A percentile compares a stretch with the other conserved stretches of the same genome.
Conservation (phyloP, 108 stramenopile species). For the Schizochytrium sp. region DNA sequence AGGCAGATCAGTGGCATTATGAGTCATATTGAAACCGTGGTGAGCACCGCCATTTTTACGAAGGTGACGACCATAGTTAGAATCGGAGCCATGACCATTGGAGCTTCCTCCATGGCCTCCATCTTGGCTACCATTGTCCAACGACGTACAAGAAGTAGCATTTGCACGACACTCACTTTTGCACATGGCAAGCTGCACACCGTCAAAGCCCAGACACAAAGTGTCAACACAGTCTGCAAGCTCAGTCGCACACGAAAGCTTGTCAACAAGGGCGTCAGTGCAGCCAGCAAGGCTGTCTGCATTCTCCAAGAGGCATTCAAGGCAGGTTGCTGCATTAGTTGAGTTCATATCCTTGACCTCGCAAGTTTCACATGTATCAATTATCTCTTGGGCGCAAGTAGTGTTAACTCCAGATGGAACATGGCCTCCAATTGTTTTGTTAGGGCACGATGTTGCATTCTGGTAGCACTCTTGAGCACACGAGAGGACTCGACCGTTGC, state of each 20-base stretch:
- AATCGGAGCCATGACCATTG: not conserved
- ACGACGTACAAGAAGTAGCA: not conserved
- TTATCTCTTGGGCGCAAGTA: not conserved
- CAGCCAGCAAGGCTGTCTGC: not conserved
- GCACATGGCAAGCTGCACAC: not conserved
- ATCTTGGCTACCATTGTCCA: not conserved
- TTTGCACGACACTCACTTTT: not conserved
- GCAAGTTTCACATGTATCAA: constrained; percentile 5
- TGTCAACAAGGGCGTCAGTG: not conserved
- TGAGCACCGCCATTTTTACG: too few relatives aligned
- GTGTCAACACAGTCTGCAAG: not conserved
- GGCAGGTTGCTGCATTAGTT: not conserved
- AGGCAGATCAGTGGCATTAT: too few relatives aligned
- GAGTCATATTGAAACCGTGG: too few relatives aligned
- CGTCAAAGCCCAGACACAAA: not conserved
- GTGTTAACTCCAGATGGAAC: not conserved
- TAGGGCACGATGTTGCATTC: not conserved
- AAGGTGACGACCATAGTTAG: not conserved
- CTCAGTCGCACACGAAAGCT: not conserved
- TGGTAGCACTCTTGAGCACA: constrained; percentile 39
- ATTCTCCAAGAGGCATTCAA: not conserved
- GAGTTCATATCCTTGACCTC: not conserved
- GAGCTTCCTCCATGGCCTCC: not conserved
- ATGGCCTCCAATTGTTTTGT: constrained; percentile 1
- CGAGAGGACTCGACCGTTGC: not conserved